Percentiles rank a stretch among this genome's conserved stretches.
These are phyloP conservation scores for Trypanosomatidae sp. DNA, from an alignment of 208 protist species.

Conservation along the genomic window DNA sequence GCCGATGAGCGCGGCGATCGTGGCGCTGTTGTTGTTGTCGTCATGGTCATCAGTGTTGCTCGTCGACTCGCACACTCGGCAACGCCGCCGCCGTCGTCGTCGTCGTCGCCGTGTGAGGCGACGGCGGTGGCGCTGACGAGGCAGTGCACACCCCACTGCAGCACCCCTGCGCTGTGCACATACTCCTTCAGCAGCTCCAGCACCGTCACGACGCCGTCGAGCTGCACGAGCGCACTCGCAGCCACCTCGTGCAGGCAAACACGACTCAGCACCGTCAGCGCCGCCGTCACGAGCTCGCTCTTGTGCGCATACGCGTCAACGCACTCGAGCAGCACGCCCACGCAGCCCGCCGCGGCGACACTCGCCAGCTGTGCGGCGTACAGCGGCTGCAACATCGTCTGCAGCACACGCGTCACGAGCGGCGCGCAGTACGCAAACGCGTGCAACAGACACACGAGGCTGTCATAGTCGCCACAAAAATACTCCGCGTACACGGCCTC, in stretches of 20 bases:
- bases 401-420: slow-evolving; percentile 33
- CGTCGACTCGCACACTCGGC: too few species aligned
- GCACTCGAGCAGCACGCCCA: slow-evolving; percentile 63
- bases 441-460: slow-evolving; percentile 57
- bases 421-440: slow-evolving; percentile 45
- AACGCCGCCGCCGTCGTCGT: too few species aligned
- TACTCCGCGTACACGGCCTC: slow-evolving; percentile 62
- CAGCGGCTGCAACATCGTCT: slow-evolving; percentile 19
- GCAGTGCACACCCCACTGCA: slow-evolving; percentile 62
- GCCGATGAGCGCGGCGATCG: too few species aligned
- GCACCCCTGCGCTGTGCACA: slow-evolving; percentile 28
- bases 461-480: slow-evolving; percentile 42
- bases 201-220: slow-evolving; percentile 59
- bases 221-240: slow-evolving; percentile 35
- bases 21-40: too few species aligned
- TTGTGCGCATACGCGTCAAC: slow-evolving; percentile 71
- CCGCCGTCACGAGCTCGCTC: slow-evolving; percentile 34
- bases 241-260: slow-evolving; percentile 48
- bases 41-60: too few species aligned
- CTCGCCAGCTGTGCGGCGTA: slow-evolving; percentile 12
- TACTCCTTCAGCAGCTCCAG: slow-evolving; percentile 78
- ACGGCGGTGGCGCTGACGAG: slow-evolving; percentile 39
- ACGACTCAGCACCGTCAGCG: slow-evolving; percentile 46
- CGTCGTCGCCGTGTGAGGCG: slow-evolving; percentile 7
- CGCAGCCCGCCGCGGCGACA: slow-evolving; percentile 28